phyloP scores from a whole-genome alignment of 768 basidiomycete species.

The Cystofilobasidium capitatum region DNA sequence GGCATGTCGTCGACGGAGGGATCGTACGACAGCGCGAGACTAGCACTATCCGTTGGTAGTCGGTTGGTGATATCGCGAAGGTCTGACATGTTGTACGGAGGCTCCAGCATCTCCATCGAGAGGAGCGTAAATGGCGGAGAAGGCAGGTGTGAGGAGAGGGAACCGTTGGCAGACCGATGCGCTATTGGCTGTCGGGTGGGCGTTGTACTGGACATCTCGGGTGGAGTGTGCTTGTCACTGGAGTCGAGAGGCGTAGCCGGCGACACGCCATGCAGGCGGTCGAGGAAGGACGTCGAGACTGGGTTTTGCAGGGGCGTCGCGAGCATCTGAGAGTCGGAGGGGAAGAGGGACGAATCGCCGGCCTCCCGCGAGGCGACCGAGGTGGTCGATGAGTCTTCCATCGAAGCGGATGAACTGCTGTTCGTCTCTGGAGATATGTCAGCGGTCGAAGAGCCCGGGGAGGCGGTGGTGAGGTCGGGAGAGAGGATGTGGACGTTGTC shows the following conservation, averaged over 20 bases:
- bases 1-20: not conserved
- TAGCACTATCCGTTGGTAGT: no score
- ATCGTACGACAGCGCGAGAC: no score
- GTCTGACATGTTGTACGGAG: slow-evolving; percentile 14
- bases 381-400: not conserved
- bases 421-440: not conserved
- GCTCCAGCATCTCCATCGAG: slow-evolving; percentile 14
- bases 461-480: slow-evolving; percentile 4
- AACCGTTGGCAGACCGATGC: not conserved
- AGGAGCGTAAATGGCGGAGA: slow-evolving; percentile 3
- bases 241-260: slow-evolving; percentile 4
- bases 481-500: slow-evolving; percentile 21
- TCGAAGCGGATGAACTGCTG: no score
- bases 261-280: not conserved
- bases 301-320: slow-evolving; percentile 4
- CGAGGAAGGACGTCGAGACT: slow-evolving; percentile 11
- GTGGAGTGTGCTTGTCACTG: not conserved
- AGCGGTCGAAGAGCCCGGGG: not conserved
- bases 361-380: not conserved
- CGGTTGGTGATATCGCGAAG: slow-evolving; percentile 1
- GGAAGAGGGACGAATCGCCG: slow-evolving; percentile 3
- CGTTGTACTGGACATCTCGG: not conserved
- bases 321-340: not conserved
- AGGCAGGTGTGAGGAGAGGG: not conserved
- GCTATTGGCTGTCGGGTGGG: not conserved